Evolutionary conservation across 208 protist genomes (phyloP).

Genomic region (Acanthamoeba quina): DNA sequence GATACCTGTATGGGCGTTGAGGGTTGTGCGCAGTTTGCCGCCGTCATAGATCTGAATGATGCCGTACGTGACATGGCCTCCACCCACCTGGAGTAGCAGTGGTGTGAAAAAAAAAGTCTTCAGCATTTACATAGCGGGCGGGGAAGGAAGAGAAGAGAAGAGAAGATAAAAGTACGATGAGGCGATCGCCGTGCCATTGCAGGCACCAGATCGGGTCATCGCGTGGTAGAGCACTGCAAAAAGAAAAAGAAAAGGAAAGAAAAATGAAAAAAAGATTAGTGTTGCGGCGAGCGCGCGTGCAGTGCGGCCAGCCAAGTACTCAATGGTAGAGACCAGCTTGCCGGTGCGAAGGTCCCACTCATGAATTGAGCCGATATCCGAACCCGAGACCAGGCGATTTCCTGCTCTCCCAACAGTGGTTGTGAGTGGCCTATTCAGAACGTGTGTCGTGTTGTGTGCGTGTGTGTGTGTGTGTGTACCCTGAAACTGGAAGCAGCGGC

Average conservation of each 20-base stretch:
- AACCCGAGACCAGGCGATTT: background rate
- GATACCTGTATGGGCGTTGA: constrained; percentile 16
- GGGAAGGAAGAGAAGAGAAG: background rate
- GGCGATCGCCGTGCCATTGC: background rate
- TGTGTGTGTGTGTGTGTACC: background rate
- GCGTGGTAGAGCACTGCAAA: background rate
- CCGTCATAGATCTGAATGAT: constrained; percentile 35
- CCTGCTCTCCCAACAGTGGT: background rate
- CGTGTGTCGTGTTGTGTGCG: no score
- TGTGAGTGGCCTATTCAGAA: background rate
- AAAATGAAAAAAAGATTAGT: background rate
- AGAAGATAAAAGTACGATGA: background rate
- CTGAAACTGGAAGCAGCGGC: constrained; percentile 55
- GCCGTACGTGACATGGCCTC: constrained; percentile 24
- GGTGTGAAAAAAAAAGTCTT: background rate
- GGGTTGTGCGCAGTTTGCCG: background rate
- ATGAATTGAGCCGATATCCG: background rate
- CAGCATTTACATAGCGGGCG: background rate
- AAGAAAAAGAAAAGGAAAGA: background rate
- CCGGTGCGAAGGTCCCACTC: constrained; percentile 53
- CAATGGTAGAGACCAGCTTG: background rate
- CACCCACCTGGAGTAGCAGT: background rate
- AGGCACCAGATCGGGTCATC: constrained; percentile 40
- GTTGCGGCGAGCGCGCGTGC: no score
- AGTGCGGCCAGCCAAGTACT: background rate